phyloP scores from a whole-genome alignment of 257 asterid species.

The Eustoma russellianum region DNA sequence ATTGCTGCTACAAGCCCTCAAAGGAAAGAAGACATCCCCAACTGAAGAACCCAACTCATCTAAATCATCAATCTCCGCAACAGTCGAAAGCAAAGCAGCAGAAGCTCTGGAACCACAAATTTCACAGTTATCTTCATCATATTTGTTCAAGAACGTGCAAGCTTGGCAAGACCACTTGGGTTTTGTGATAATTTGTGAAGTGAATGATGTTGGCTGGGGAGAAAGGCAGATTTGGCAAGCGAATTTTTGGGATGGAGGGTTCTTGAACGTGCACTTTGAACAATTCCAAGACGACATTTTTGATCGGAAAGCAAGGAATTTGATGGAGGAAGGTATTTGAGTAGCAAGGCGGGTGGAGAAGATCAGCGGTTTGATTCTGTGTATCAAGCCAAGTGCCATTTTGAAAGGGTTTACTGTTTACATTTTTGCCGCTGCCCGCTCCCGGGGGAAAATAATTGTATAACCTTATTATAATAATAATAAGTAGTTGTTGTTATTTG shows the following conservation, averaged over 20 bases:
- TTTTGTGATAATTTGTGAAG: slow-evolving; percentile 19
- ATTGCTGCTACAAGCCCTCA: slow-evolving; percentile 31
- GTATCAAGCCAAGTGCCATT: no score
- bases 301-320: slow-evolving; percentile 12
- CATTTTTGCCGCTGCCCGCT: slow-evolving; percentile 18
- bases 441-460: no score
- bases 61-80: slow-evolving; percentile 49
- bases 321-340: slow-evolving; percentile 12
- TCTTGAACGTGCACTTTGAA: slow-evolving; percentile 74
- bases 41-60: slow-evolving; percentile 35
- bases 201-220: slow-evolving; percentile 15
- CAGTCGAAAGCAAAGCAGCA: slow-evolving; percentile 40
- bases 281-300: slow-evolving; percentile 82
- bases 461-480: no score
- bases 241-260: slow-evolving; percentile 49
- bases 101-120: slow-evolving; percentile 67
- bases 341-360: slow-evolving; percentile 1
- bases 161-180: slow-evolving; percentile 70
- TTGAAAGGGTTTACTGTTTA: background rate
- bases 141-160: slow-evolving; percentile 72
- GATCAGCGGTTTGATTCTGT: background rate
- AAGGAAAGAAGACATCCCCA: slow-evolving; percentile 71
- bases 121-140: slow-evolving; percentile 39
- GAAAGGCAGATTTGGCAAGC: slow-evolving; percentile 61
- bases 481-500: no score